Base-by-base conservation (phyloP, 2,329 filamentous ascomycete species). In the Cercospora brassicicola region DNA sequence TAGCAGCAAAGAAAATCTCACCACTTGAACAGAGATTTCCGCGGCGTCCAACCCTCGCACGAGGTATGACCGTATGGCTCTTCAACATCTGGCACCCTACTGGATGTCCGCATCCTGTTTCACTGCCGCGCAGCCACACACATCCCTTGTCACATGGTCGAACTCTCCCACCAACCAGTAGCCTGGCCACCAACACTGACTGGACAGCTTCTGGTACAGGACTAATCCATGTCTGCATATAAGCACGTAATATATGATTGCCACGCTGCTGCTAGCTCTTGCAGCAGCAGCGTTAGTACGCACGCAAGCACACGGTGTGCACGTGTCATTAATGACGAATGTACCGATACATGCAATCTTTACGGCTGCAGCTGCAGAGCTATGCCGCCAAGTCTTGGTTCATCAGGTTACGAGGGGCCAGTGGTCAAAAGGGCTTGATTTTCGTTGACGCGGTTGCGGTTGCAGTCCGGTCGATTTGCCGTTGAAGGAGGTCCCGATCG, bases 71-170 rank as follows among this genome's bases (percentile, higher is more conserved):
- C 23, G 8, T n/a, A 15, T 36, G 20, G 0, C 57, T 23, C 13
- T 60, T 6, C 11, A 20, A 59, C 15, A 20, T 59, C 4, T 42
- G 57, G 57, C 56, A 23, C 31, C 10, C 59, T 62, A 62, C 23
- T 31, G 59, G 59, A 45, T 62, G 59, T 62, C 59, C 26, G 36
- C 59, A 62, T 62, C 13, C 33, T 48, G 59, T 62, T 48, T 62
- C 59, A 62, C 9, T 33, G 55, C 55, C 55, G 55, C 3, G n/a
- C 55, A 23, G 55, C 55, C 55, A 57, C 55, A 8, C 3, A 33
- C 28, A 15, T 18, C 28, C 8, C 7, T 31, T 15, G 15, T 13
- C 28, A 57, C 28, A 31, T 57, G 31, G 55, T 36, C 4, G 28
- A 20, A 57, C 15, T 31, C 28, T 18, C 31, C 28, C 3, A 10